Percentiles rank a stretch among this genome's conserved stretches.
Conservation (phyloP, 1,139 yeast species). For the Citeromyces hawaiiensis region DNA sequence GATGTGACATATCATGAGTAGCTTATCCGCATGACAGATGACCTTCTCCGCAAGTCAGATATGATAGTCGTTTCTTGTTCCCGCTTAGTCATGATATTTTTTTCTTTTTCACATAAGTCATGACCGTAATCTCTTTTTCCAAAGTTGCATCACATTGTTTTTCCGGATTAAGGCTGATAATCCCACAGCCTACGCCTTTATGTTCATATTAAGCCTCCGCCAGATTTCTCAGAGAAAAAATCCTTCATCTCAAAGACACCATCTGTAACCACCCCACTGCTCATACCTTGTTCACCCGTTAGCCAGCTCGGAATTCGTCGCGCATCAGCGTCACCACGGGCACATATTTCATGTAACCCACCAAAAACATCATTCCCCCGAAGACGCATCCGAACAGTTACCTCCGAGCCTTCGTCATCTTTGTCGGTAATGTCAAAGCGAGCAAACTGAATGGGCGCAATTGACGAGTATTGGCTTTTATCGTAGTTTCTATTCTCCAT, state of each 20-base stretch:
- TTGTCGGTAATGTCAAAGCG: conserved; percentile 23
- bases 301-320: conserved; percentile 57
- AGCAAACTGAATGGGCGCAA: conserved; percentile 40
- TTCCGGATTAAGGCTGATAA: too few species aligned
- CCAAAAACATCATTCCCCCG: conserved; percentile 71
- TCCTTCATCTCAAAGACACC: conserved; percentile 21
- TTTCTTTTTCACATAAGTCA: too few species aligned
- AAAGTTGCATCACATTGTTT: too few species aligned
- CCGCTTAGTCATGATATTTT: too few species aligned
- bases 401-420: conserved; percentile 5
- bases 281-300: conserved; percentile 59
- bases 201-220: too few species aligned
- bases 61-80: too few species aligned
- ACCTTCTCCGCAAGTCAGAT: too few species aligned
- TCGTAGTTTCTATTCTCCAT: conserved; percentile 13
- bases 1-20: too few species aligned
- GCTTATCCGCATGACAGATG: too few species aligned
- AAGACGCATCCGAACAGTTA: conserved; percentile 18
- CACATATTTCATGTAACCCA: conserved; percentile 67
- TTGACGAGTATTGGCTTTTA: conserved; percentile 27
- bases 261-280: conserved; percentile 31
- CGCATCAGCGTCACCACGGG: conserved; percentile 35
- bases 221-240: too few species aligned
- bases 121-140: too few species aligned
- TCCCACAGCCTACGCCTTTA: too few species aligned